These are phyloP conservation scores for Areca catechu DNA, from an alignment of 176 grass and related monocot genomes.

Conservation along the genomic window DNA sequence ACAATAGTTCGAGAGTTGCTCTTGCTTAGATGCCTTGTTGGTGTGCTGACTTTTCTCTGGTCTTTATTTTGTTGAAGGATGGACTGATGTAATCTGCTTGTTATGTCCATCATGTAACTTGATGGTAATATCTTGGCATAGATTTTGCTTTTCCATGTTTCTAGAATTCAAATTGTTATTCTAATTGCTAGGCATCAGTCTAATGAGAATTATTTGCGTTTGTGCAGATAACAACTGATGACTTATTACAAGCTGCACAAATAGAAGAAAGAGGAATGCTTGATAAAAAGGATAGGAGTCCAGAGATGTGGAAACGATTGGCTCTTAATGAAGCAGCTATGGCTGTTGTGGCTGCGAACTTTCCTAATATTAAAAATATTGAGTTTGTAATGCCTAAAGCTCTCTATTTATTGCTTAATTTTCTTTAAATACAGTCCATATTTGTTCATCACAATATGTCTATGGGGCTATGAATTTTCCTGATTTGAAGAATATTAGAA, in stretches of 20 bases:
- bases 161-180: not conserved
- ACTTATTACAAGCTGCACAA: slow-evolving; percentile 31
- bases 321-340: slow-evolving; percentile 29
- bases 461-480: no score
- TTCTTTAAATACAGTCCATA: not conserved
- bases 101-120: no score
- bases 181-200: not conserved
- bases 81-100: no score
- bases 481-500: no score
- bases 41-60: no score
- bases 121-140: no score
- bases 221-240: slow-evolving; percentile 27
- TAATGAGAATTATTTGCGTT: not conserved
- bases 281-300: slow-evolving; percentile 20
- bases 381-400: slow-evolving; percentile 20
- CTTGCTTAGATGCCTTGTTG: no score
- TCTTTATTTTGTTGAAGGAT: no score
- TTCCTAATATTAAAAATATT: slow-evolving; percentile 25
- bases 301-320: slow-evolving; percentile 24
- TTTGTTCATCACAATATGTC: not conserved
- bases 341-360: slow-evolving; percentile 29
- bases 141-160: not conserved
- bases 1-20: no score
- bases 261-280: slow-evolving; percentile 31
- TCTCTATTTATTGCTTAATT: not conserved